Percentiles rank a stretch among this genome's conserved stretches.
phyloP scores from a whole-genome alignment of 768 basidiomycete species.

The Amyloporia xantha region DNA sequence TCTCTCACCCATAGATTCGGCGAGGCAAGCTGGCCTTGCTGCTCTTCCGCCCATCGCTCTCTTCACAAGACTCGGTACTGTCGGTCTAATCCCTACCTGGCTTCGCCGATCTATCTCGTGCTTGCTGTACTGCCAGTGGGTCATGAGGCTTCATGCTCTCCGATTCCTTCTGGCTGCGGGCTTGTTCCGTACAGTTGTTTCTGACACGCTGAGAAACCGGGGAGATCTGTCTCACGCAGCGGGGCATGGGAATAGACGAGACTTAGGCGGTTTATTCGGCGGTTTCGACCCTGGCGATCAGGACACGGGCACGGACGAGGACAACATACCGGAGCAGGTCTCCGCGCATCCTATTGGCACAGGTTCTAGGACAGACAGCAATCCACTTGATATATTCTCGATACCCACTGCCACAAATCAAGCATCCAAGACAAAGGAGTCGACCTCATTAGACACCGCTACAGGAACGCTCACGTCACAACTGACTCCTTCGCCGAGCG shows the following conservation, averaged over 20 bases:
- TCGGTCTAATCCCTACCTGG: too few relatives aligned
- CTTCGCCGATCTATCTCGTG: too few relatives aligned
- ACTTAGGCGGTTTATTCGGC: neutral
- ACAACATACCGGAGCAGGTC: neutral
- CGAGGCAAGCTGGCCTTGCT: conserved; percentile 3
- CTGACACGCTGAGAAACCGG: neutral
- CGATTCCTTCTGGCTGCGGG: neutral
- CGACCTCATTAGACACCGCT: neutral
- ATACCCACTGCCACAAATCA: neutral
- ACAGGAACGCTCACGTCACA: neutral
- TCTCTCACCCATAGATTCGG: too few relatives aligned
- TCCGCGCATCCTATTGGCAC: neutral
- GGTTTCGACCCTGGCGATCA: neutral
- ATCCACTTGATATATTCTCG: neutral
- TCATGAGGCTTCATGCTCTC: neutral
- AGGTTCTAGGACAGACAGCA: neutral
- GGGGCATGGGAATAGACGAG: neutral
- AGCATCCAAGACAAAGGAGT: neutral
- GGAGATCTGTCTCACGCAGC: neutral
- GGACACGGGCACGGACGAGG: neutral
- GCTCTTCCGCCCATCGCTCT: neutral
- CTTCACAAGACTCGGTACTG: neutral
- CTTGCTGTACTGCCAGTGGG: too few relatives aligned
- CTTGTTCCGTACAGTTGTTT: neutral
- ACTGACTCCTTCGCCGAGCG: neutral